Percentiles rank a stretch among this genome's conserved stretches.
These are phyloP conservation scores for Rosa rugosa DNA, from an alignment of 306 rosid genomes.

Conservation along the genomic window DNA sequence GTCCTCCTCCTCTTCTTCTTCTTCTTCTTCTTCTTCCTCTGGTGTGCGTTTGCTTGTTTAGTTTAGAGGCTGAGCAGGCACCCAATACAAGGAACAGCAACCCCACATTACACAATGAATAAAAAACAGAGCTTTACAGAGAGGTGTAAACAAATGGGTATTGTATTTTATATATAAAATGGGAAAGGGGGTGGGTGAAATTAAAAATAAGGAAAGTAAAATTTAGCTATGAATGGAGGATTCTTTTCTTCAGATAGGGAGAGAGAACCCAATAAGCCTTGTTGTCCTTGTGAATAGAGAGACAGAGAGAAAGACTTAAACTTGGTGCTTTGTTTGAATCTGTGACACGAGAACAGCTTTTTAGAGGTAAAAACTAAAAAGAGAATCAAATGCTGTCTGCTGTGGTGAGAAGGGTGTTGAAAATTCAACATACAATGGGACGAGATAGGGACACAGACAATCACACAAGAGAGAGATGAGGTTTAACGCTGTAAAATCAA, in stretches of 20 bases:
- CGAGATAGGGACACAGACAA: constrained; percentile 20
- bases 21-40: not conserved
- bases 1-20: not conserved
- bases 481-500: too few species aligned
- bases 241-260: constrained; percentile 45
- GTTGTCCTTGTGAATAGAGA: not conserved
- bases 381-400: constrained; percentile 28
- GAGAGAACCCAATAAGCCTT: not conserved
- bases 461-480: not conserved
- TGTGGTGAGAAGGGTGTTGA: constrained; percentile 9
- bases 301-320: not conserved
- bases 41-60: not conserved
- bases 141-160: constrained; percentile 2
- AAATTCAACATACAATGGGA: constrained; percentile 26
- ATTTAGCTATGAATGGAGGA: constrained; percentile 24
- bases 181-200: not conserved
- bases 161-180: not conserved
- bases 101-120: constrained; percentile 27
- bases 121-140: constrained; percentile 19
- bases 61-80: constrained; percentile 20
- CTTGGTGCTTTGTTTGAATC: constrained; percentile 2
- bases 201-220: constrained; percentile 2
- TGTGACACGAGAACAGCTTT: constrained; percentile 18
- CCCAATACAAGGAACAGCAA: constrained; percentile 36
- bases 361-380: not conserved